Conservation (phyloP, 78 protist genomes). For the Parvularia atlantis region DNA sequence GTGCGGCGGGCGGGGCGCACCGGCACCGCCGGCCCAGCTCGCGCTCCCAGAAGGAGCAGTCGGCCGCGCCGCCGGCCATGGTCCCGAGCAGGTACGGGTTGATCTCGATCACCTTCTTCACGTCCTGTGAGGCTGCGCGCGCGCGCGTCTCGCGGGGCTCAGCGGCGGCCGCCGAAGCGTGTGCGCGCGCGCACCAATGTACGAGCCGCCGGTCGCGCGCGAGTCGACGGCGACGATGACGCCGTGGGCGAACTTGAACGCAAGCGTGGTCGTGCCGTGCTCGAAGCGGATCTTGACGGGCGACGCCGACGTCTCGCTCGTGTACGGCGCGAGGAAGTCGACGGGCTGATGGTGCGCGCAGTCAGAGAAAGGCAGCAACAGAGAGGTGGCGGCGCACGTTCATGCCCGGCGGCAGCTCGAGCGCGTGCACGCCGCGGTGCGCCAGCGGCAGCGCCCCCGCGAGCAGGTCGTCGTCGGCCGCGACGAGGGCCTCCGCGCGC, state of each 20-base stretch:
- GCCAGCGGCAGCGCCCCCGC: too few relatives aligned
- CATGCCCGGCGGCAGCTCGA: too few relatives aligned
- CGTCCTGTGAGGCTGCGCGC: conserved; percentile 80
- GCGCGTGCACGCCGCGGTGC: too few relatives aligned
- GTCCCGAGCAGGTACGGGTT: conserved; percentile 96
- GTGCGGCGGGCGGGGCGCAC: conserved; percentile 16
- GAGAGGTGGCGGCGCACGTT: too few relatives aligned
- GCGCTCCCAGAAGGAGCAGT: conserved; percentile 97
- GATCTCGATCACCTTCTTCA: conserved; percentile 97
- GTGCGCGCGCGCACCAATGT: conserved; percentile 50
- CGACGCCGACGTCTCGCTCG: not conserved
- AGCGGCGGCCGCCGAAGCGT: not conserved
- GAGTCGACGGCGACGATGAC: conserved; percentile 95
- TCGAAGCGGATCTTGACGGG: conserved; percentile 30
- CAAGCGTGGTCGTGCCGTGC: conserved; percentile 99
- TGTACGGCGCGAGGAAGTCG: too few relatives aligned
- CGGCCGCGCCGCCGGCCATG: conserved; percentile 99
- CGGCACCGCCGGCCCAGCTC: conserved; percentile 86
- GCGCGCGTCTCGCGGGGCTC: not conserved
- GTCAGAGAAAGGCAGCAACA: too few relatives aligned
- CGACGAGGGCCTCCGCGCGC: too few relatives aligned
- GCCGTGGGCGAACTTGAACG: conserved; percentile 83
- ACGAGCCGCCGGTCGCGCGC: conserved; percentile 91
- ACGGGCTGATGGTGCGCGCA: too few relatives aligned
- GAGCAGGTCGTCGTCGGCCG: too few relatives aligned